Evolutionary conservation across 805 yeast genomes (phyloP), one percentile per base, ranked within the genome.

Genomic region (Metschnikowia peoriensis): DNA sequence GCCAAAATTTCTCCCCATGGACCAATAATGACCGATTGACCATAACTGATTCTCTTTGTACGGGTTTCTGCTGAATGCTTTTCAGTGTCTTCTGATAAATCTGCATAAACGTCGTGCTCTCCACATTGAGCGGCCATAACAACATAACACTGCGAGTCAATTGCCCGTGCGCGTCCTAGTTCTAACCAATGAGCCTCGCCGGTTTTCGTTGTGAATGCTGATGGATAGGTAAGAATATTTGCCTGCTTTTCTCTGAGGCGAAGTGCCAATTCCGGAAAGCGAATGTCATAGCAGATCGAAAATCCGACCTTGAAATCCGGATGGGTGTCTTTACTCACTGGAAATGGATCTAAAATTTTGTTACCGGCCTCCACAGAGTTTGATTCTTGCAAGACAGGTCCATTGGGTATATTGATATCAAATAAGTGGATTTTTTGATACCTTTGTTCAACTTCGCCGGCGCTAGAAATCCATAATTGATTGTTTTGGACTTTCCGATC

Each of bases 111-210:
- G 52, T 84, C 83, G 65, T 91, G 97, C 40, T 70, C 68, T 1
- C 97, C 97, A 51, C 84, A 82, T 64, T 90, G 97, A 0, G 94
- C 96, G 1, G 97, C 92, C 87, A 91, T 81, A 4, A 93, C 73
- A 6, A 92, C 96, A 66, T 80, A 94, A 54, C 87, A 76, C 68
- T 94, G 98, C 1, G 93, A 80, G 64, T 92, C 97, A 11, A 93
- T 79, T 4, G 98, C 98, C 45, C 97, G 74, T 0, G 96, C 86
- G 28, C 83, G 76, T 1, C 89, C 97, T 47, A 93, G 73, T 1
- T 81, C 67, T 49, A 83, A 83, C 96, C 97, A 93, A 64, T 93
- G 99, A 1, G 93, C 89, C 47, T 83, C 83, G 0, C 99, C 99
- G 0, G 98, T 93, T 57, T 85, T 84, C 65, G 88, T 81, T 0